phyloP scores from a whole-genome alignment of 345 rosid genomes.

The Eucalyptus victrix region DNA sequence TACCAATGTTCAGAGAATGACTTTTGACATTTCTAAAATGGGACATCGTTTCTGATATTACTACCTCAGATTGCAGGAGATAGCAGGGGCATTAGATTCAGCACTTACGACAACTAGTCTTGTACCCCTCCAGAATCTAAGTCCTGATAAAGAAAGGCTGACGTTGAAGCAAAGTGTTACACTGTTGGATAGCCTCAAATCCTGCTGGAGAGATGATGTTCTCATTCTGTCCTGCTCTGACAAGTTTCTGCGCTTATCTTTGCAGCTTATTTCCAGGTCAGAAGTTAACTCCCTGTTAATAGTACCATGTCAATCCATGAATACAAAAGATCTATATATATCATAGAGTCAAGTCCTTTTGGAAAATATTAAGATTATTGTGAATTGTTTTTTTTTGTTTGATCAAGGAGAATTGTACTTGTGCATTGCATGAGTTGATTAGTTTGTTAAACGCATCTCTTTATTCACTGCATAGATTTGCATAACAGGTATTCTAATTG shows the following conservation, averaged over 20 bases:
- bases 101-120: conserved; percentile 59
- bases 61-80: conserved; percentile 84
- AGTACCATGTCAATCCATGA: neutral
- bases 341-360: neutral
- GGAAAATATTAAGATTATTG: neutral
- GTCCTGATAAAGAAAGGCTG: conserved; percentile 30
- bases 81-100: conserved; percentile 88
- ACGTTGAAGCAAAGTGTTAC: conserved; percentile 65
- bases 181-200: conserved; percentile 75
- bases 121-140: conserved; percentile 41
- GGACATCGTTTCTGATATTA: neutral
- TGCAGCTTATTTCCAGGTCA: conserved; percentile 91
- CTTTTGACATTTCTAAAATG: neutral
- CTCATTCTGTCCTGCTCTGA: conserved; percentile 82
- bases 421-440: neutral
- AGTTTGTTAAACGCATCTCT: neutral
- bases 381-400: neutral
- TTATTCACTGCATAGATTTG: neutral
- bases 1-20: neutral
- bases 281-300: neutral
- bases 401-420: neutral
- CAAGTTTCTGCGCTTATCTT: conserved; percentile 92
- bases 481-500: conserved; percentile 61
- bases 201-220: conserved; percentile 96
- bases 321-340: neutral